phyloP scores from a whole-genome alignment of 345 rosid genomes.

The Toxicodendron radicans region DNA sequence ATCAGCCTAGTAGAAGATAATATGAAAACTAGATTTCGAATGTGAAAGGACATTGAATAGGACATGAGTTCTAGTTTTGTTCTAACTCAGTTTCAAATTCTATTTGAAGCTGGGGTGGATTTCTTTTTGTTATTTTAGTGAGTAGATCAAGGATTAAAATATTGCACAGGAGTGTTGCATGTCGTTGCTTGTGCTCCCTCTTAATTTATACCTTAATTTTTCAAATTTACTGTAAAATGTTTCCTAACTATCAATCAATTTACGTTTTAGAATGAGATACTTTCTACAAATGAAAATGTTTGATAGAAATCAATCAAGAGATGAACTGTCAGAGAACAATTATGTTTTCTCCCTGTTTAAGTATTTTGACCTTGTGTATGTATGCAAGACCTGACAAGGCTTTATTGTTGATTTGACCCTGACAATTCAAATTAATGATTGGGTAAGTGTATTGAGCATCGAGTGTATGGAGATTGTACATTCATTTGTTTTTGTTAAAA shows the following conservation, averaged over 20 bases:
- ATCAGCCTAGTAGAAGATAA: not conserved
- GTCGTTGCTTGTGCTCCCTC: not conserved
- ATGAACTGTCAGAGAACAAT: not conserved
- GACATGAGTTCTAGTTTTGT: not conserved
- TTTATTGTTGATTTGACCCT: not conserved
- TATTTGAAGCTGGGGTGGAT: not conserved
- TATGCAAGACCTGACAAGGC: not conserved
- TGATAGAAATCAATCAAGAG: not conserved
- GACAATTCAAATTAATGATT: not conserved
- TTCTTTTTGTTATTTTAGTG: not conserved
- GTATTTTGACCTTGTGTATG: not conserved
- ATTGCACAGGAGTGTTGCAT: not conserved
- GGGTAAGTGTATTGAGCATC: not conserved
- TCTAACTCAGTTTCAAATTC: not conserved
- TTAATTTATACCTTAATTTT: not conserved
- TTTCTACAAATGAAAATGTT: not conserved
- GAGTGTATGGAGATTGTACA: not conserved
- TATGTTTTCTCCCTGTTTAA: not conserved
- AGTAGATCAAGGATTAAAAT: not conserved
- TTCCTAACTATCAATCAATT: not conserved
- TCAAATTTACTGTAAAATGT: not conserved
- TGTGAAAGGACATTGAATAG: not conserved
- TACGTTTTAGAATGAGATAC: not conserved
- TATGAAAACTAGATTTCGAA: not conserved
- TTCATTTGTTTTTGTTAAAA: not conserved